Evolutionary conservation across 2,329 filamentous ascomycete species (phyloP).

Genomic region (Chrysosporium queenslandicum): DNA sequence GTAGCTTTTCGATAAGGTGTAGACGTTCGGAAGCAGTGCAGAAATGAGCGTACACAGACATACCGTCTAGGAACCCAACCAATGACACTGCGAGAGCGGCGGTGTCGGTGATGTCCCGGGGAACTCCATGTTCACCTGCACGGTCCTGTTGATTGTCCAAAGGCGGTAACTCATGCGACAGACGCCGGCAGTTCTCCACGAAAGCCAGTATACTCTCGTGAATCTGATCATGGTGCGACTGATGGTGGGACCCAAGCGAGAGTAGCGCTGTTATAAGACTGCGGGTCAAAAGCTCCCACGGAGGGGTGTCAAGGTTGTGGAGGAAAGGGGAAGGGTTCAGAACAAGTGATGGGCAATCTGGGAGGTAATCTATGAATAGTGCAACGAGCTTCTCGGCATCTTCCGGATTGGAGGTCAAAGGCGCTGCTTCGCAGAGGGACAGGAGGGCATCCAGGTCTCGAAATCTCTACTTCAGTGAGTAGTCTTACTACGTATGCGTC

Average conservation of each 20-base stretch:
- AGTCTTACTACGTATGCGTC: neutral
- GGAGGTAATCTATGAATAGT: constrained; percentile 73
- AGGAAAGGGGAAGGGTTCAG: constrained; percentile 75
- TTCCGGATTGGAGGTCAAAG: constrained; percentile 57
- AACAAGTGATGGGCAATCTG: constrained; percentile 69
- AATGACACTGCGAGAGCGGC: constrained; percentile 73
- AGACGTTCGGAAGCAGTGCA: constrained; percentile 69
- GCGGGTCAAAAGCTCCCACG: constrained; percentile 73
- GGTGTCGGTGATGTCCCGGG: constrained; percentile 55
- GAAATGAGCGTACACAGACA: constrained; percentile 65
- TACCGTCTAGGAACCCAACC: constrained; percentile 80
- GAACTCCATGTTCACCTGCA: constrained; percentile 27
- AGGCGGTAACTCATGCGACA: constrained; percentile 48
- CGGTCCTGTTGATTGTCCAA: constrained; percentile 49
- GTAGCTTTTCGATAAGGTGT: constrained; percentile 60
- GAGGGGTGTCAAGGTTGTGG: constrained; percentile 71
- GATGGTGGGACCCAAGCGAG: constrained; percentile 65
- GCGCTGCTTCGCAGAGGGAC: constrained; percentile 81
- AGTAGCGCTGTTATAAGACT: constrained; percentile 72
- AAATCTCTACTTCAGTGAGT: constrained; percentile 51
- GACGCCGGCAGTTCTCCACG: constrained; percentile 57
- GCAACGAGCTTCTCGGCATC: constrained; percentile 68
- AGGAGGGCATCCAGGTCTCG: constrained; percentile 87
- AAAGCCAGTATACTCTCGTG: constrained; percentile 61
- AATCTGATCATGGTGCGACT: constrained; percentile 56